Evolutionary conservation across 1,284 basidiomycete species (phyloP), one percentile per base, ranked within the genome.

Genomic region (Apiotrichum porosum): DNA sequence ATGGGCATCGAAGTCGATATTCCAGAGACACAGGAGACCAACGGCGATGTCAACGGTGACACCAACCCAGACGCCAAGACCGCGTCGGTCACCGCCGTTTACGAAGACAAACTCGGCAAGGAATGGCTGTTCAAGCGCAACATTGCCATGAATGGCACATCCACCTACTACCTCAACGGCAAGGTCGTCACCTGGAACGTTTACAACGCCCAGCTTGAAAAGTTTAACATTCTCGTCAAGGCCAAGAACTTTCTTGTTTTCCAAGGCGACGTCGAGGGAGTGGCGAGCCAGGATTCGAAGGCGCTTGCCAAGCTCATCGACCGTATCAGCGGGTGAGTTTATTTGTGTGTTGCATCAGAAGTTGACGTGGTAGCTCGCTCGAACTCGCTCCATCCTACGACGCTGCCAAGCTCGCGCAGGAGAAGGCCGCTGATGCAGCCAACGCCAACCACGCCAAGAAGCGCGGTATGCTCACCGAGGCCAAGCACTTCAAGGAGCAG

Each of bases 221-320:
- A 80, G 21, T 90, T 94, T 72, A 97, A 97, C 67, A 90, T 99
- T 63, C 86, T 98, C 47, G 93, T 98, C 67, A 97, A 97, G 75
- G 95, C 95, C 18, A 97, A 97, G 76, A 98, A 98, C 77, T 98
- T 98, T 67, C 84, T 98, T 46, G 95, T 98, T n/a, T 99, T 99
- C 75, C 92, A 97, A 59, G 95, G 95, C 47, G 95, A 98, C 68
- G 95, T 99, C 32, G 95, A 98, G 74, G 89, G 91, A 3, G 89
- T 99, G 38, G 95, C 95, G 0, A 90, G 89, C 9, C 95, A 99
- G 65, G 92, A 89, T 2, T 82, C 93, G 9, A 85, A 85, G 58
- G 91, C 95, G 58, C 81, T 99, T 19, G 83, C 92, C 2, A 81
- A 82, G 31, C 82, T 98, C 37, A 87, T 99, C 42, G 95, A 99